Evolutionary conservation across 2,329 filamentous ascomycete species (phyloP).

Genomic region (Pseudogymnoascus sp.): DNA sequence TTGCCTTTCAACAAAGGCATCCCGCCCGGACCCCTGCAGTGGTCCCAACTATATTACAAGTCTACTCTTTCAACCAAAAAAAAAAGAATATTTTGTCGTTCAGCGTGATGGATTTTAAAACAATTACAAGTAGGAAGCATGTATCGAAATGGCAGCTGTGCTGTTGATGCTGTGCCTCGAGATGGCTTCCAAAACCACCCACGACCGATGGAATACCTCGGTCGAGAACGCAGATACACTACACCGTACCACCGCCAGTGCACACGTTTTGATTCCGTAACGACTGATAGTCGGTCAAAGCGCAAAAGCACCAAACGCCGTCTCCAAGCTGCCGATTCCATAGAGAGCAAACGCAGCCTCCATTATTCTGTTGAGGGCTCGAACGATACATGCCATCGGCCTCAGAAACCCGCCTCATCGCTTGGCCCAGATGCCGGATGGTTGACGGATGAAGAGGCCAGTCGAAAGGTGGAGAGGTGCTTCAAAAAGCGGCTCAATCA

Average conservation of each 20-base stretch:
- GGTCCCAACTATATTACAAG: background rate
- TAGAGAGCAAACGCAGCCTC: no score
- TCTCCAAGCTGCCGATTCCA: background rate
- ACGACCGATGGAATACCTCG: background rate
- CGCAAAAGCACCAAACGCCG: background rate
- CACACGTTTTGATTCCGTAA: background rate
- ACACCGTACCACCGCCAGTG: background rate
- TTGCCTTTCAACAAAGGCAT: background rate
- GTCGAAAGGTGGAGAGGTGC: background rate
- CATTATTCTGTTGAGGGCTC: background rate
- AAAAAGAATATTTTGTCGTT: background rate
- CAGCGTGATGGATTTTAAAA: slow-evolving; percentile 4
- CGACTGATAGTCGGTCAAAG: background rate
- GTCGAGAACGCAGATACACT: background rate
- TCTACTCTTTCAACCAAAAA: background rate
- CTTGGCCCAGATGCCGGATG: background rate
- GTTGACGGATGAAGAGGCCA: background rate
- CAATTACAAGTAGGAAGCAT: slow-evolving; percentile 5
- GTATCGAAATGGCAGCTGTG: slow-evolving; percentile 1
- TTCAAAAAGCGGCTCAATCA: slow-evolving; percentile 11
- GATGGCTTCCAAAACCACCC: background rate
- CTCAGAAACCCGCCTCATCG: background rate
- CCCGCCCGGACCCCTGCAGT: background rate
- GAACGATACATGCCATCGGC: background rate
- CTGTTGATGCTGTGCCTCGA: slow-evolving; percentile 3